Evolutionary conservation across 2,329 filamentous ascomycete species (phyloP).

Genomic region (Penicillium oxalicum): DNA sequence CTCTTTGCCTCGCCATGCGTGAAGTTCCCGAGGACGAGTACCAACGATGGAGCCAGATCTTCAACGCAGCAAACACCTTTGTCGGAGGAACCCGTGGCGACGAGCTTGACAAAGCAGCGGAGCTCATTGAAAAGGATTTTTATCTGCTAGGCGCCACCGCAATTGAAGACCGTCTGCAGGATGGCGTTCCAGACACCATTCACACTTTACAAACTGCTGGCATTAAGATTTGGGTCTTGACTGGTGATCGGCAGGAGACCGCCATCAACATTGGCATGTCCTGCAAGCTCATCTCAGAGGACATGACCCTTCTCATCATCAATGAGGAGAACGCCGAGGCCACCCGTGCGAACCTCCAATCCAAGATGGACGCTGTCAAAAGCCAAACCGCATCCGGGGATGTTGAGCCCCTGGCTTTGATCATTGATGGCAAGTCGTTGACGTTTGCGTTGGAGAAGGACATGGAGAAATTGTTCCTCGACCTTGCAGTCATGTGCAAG

Average conservation of each 20-base stretch:
- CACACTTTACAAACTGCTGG: slow-evolving; percentile 93
- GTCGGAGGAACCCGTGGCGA: slow-evolving; percentile 88
- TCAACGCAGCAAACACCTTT: slow-evolving; percentile 80
- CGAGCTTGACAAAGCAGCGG: slow-evolving; percentile 92
- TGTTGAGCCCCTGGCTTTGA: slow-evolving; percentile 77
- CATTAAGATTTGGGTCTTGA: slow-evolving; percentile 98
- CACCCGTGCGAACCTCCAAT: slow-evolving; percentile 82
- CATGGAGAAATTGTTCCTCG: slow-evolving; percentile 85
- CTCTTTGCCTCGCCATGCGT: slow-evolving; percentile 88
- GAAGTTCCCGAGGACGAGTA: slow-evolving; percentile 88
- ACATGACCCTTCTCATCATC: slow-evolving; percentile 95
- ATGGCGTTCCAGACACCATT: slow-evolving; percentile 96
- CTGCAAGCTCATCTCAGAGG: slow-evolving; percentile 95
- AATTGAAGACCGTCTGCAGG: slow-evolving; percentile 94
- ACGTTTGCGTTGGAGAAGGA: slow-evolving; percentile 91
- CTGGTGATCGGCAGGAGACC: slow-evolving; percentile 94
- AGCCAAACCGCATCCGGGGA: slow-evolving; percentile 62
- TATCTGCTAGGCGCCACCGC: slow-evolving; percentile 89
- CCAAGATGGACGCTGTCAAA: slow-evolving; percentile 86
- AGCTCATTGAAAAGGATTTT: slow-evolving; percentile 89
- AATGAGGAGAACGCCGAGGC: slow-evolving; percentile 78
- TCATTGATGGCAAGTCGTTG: slow-evolving; percentile 94
- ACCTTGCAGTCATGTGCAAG: slow-evolving; percentile 92
- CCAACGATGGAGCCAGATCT: slow-evolving; percentile 78
- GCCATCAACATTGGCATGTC: slow-evolving; percentile 99